phyloP scores from a whole-genome alignment of 2,329 filamentous ascomycete species.

The Colletotrichum tropicale region DNA sequence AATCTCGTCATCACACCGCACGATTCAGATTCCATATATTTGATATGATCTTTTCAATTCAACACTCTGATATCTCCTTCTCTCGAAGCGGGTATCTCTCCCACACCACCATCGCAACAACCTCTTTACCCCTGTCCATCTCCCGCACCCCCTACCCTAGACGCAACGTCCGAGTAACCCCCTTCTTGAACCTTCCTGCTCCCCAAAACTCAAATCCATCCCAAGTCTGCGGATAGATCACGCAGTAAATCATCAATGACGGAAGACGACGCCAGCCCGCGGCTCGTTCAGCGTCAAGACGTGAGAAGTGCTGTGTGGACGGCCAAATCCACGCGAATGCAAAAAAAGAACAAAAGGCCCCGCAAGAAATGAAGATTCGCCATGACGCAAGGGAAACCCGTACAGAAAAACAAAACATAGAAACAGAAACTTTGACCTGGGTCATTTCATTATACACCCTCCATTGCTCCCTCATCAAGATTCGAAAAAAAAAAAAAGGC shows the following conservation, averaged over 20 bases:
- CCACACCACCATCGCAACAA: not conserved
- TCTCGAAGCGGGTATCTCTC: not conserved
- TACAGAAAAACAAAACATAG: not conserved
- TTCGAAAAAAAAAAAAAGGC: not conserved
- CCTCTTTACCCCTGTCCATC: not conserved
- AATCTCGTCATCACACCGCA: not conserved
- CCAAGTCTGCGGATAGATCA: not conserved
- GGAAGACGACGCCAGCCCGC: conserved; percentile 3
- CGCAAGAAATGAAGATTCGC: not conserved
- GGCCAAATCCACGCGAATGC: not conserved
- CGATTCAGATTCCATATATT: accelerated
- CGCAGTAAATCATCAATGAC: not conserved
- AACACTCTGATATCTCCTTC: not conserved
- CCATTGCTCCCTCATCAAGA: not conserved
- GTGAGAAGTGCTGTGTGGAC: not conserved
- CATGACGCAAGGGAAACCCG: not conserved
- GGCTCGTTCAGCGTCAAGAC: conserved; percentile 3
- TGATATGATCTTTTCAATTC: not conserved
- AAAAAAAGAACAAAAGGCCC: not conserved
- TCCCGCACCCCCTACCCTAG: not conserved
- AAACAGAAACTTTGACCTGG: not conserved
- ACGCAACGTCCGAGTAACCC: not conserved
- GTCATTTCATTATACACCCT: conserved; percentile 3
- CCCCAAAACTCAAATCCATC: conserved; percentile 2
- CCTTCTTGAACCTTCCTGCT: not conserved